Base-by-base conservation (phyloP, 495 filamentous ascomycete genomes). In the Penicillium alfredii region DNA sequence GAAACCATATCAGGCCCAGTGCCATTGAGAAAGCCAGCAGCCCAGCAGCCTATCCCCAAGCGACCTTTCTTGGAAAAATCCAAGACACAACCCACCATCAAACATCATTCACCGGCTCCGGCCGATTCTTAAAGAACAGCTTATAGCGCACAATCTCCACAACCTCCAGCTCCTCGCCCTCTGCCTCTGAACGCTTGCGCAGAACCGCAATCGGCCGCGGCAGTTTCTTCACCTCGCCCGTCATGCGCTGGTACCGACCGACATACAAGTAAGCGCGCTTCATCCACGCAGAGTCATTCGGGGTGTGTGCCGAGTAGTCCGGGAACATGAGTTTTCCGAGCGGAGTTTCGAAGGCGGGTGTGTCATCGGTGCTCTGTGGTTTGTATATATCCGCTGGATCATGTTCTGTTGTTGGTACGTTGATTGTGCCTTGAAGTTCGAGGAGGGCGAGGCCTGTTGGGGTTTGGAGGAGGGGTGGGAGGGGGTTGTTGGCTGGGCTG, bases 121-220 rank as follows among this genome's bases (percentile, higher is more conserved):
- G 92, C 33, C 92, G 70, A 51, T 66, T 70, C 40, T 82, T 82
- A 64, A 98, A 98, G 10, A 96, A 60, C 35, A 98, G 58, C 68
- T 96, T 97, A 51, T 78, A 90, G 59, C 78, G 82, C 30, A 98
- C 74, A 43, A 98, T 77, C 58, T 97, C 89, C 40, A 86, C 77
- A 46, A 98, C 77, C 54, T 82, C 78, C 42, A 82, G 37, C 40
- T 81, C 74, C 26, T 78, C 71, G 4, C 16, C 30, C 10, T 32
- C 55, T 10, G 30, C 46, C 1, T 44, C 27, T 16, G 38, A 40
- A 22, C 37, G 39, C 43, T 43, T 48, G 30, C 49, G 69, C n/a
- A 95, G 68, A 8, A 97, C 72, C 7, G 81, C 93, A 45, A 96
- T 51, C 8, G 89, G 78, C 40, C 77, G 82, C 3, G 69, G 67